These are phyloP conservation scores for Monascus ruber DNA, from an alignment of 2,329 filamentous ascomycete species.

Conservation along the genomic window DNA sequence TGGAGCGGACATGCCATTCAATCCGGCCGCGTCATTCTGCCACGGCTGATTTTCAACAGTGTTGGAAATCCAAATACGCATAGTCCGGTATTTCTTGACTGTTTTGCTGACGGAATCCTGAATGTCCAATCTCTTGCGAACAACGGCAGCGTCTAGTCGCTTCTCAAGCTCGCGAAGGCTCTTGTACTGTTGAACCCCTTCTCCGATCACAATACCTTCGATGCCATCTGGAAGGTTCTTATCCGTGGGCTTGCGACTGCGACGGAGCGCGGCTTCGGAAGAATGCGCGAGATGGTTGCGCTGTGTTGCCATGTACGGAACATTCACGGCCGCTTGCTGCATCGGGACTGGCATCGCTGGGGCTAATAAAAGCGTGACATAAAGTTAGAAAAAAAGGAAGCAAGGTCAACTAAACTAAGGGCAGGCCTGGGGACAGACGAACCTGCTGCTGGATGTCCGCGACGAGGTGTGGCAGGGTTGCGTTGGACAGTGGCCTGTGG, in stretches of 20 bases:
- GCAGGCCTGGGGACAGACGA: conserved; percentile 7
- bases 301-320: conserved; percentile 27
- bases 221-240: conserved; percentile 88
- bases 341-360: conserved; percentile 24
- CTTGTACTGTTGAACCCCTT: conserved; percentile 71
- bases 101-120: conserved; percentile 67
- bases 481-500: conserved; percentile 25
- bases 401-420: too few species aligned
- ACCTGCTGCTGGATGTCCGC: conserved; percentile 28
- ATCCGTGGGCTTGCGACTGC: conserved; percentile 83
- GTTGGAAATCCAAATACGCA: conserved; percentile 92
- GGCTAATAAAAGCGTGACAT: conserved; percentile 6
- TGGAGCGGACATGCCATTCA: conserved; percentile 50
- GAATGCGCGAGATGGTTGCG: conserved; percentile 23
- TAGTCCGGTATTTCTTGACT: conserved; percentile 67
- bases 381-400: too few species aligned
- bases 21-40: conserved; percentile 74
- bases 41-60: conserved; percentile 89
- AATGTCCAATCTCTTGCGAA: conserved; percentile 85
- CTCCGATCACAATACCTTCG: conserved; percentile 69
- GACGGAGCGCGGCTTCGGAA: conserved; percentile 52
- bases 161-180: conserved; percentile 78
- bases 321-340: conserved; percentile 26
- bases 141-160: conserved; percentile 81
- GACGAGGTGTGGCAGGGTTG: conserved; percentile 32